Conservation (phyloP, 495 filamentous ascomycete species). For the Penicillium coffeae region DNA sequence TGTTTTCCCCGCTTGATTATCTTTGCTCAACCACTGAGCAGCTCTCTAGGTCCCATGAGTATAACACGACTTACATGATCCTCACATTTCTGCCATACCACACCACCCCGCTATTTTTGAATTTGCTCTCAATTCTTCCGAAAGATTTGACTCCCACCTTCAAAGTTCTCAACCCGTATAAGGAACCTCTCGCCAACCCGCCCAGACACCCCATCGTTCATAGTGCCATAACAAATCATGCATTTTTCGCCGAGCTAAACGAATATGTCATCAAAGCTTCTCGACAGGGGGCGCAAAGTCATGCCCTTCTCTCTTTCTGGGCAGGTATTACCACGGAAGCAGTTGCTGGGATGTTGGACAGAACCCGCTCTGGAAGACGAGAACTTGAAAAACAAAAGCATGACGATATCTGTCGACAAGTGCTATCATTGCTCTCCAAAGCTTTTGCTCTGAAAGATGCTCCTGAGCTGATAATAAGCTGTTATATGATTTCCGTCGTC, state of each 20-base stretch:
- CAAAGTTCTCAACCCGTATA: conserved; percentile 80
- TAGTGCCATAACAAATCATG: conserved; percentile 66
- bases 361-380: conserved; percentile 63
- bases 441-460: conserved; percentile 67
- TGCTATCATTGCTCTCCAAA: conserved; percentile 73
- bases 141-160: conserved; percentile 66
- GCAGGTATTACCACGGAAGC: conserved; percentile 78
- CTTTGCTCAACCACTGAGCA: background rate
- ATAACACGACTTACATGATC: conserved; percentile 75
- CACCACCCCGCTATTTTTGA: conserved; percentile 71
- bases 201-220: conserved; percentile 77
- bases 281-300: conserved; percentile 63
- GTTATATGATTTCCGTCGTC: conserved; percentile 85
- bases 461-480: conserved; percentile 73
- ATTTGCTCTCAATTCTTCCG: conserved; percentile 79
- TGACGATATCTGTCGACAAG: conserved; percentile 69
- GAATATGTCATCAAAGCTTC: conserved; percentile 68
- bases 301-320: conserved; percentile 81
- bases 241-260: conserved; percentile 69
- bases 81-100: conserved; percentile 92
- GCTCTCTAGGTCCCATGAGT: conserved; percentile 75
- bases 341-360: conserved; percentile 72
- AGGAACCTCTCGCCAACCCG: conserved; percentile 65
- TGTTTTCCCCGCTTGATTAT: conserved; percentile 6
- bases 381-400: conserved; percentile 66